Evolutionary conservation across 176 grass and related monocot species (phyloP).

Genomic region (Zoysia pacifica): DNA sequence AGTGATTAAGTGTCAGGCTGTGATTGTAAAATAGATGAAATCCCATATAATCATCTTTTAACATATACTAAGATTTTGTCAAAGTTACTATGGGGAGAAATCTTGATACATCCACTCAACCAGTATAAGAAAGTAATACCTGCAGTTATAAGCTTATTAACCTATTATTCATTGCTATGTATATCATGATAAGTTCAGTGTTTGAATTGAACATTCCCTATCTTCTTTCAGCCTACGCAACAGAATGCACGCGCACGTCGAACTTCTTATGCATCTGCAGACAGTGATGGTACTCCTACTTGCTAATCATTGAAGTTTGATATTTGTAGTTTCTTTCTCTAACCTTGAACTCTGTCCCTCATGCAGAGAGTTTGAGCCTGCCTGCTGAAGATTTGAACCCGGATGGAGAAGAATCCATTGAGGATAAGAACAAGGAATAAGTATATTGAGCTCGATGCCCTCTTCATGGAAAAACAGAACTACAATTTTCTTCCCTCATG

Average conservation of each 20-base stretch:
- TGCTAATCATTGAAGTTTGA: not conserved
- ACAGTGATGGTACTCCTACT: constrained; percentile 61
- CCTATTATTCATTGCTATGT: not conserved
- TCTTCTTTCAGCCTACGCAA: constrained; percentile 64
- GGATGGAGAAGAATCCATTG: constrained; percentile 34
- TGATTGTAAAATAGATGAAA: constrained; percentile 17
- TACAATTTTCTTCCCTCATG: not conserved
- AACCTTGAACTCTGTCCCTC: not conserved
- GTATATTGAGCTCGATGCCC: not conserved
- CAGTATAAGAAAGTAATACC: constrained; percentile 4
- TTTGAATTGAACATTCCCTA: not conserved
- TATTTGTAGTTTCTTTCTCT: not conserved
- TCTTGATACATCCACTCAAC: not conserved
- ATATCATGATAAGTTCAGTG: constrained; percentile 19
- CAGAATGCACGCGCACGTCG: constrained; percentile 69
- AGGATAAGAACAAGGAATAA: constrained; percentile 63
- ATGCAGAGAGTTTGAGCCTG: constrained; percentile 56
- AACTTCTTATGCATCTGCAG: constrained; percentile 68
- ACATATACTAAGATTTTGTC: too few species aligned
- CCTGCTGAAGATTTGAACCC: constrained; percentile 58
- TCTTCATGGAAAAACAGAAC: not conserved
- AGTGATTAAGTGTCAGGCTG: not conserved
- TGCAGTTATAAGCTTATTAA: not conserved
- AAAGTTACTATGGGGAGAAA: not conserved
- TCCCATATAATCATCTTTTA: not conserved